A percentile compares a stretch with the other conserved stretches of the same genome.
These are phyloP conservation scores for Zizania palustris DNA, from an alignment of 202 grass and related monocot species.

Conservation along the genomic window DNA sequence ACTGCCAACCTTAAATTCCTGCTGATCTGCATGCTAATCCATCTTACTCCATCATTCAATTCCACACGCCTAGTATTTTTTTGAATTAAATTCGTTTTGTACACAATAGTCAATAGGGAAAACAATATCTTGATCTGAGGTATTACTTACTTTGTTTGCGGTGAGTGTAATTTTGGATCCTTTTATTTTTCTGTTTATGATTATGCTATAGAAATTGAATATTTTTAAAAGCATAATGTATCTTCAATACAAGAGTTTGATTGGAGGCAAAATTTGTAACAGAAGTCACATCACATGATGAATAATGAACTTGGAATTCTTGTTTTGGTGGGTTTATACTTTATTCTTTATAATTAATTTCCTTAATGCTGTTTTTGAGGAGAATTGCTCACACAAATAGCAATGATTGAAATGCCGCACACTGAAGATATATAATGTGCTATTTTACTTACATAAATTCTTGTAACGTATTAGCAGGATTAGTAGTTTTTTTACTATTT, in stretches of 20 bases:
- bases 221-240: background rate
- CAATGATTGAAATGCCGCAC: background rate
- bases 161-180: background rate
- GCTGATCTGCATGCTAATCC: background rate
- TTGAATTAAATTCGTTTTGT: background rate
- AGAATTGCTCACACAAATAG: background rate
- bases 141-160: background rate
- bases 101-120: background rate
- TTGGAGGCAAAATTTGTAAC: background rate
- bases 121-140: slow-evolving; percentile 6
- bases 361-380: background rate
- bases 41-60: background rate
- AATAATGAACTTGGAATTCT: background rate
- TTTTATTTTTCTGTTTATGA: background rate
- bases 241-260: background rate
- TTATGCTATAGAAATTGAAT: background rate
- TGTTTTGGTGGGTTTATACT: background rate
- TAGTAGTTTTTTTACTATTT: background rate
- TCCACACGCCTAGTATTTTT: background rate
- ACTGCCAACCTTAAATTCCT: background rate
- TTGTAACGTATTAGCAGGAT: background rate
- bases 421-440: background rate
- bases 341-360: too few species aligned
- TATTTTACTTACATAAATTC: background rate
- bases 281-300: background rate